Evolutionary conservation across 1,284 basidiomycete species (phyloP).

Genomic region (Laetiporus sulphureus): DNA sequence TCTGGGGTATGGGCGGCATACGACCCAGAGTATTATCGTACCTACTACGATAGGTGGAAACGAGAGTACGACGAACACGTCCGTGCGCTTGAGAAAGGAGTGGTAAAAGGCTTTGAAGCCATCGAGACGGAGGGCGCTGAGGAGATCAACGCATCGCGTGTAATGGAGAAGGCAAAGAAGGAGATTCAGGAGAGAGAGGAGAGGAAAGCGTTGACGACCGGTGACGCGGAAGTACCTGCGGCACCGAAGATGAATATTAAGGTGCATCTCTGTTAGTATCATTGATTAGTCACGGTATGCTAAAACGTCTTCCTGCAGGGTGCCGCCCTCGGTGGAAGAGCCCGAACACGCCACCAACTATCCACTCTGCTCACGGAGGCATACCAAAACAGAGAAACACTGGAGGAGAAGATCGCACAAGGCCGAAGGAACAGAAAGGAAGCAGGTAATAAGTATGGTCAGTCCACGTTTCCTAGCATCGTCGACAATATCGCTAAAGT

Average conservation of each 20-base stretch:
- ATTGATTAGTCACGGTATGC: no score
- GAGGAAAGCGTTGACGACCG: slow-evolving; percentile 61
- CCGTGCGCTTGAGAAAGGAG: slow-evolving; percentile 61
- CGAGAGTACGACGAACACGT: slow-evolving; percentile 63
- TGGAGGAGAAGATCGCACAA: slow-evolving; percentile 77
- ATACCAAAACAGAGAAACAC: slow-evolving; percentile 66
- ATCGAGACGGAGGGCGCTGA: slow-evolving; percentile 44
- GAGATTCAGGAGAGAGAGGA: slow-evolving; percentile 69
- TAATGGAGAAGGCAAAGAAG: slow-evolving; percentile 67
- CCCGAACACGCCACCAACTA: slow-evolving; percentile 68
- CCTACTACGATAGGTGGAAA: slow-evolving; percentile 68
- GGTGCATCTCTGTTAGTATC: slow-evolving; percentile 34
- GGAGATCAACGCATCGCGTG: slow-evolving; percentile 61
- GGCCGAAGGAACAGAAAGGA: slow-evolving; percentile 77
- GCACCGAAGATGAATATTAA: slow-evolving; percentile 72
- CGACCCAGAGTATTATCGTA: slow-evolving; percentile 70
- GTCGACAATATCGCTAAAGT: background rate
- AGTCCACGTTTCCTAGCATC: slow-evolving; percentile 11
- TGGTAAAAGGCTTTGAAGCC: slow-evolving; percentile 59
- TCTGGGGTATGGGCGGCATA: slow-evolving; percentile 76
- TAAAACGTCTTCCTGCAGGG: slow-evolving; percentile 33
- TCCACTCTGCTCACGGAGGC: slow-evolving; percentile 72
- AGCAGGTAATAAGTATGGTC: slow-evolving; percentile 82
- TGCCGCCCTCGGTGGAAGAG: slow-evolving; percentile 60
- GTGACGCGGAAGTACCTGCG: slow-evolving; percentile 42